Evolutionary conservation across 2,329 filamentous ascomycete species (phyloP).

Genomic region (Fusarium begoniae): DNA sequence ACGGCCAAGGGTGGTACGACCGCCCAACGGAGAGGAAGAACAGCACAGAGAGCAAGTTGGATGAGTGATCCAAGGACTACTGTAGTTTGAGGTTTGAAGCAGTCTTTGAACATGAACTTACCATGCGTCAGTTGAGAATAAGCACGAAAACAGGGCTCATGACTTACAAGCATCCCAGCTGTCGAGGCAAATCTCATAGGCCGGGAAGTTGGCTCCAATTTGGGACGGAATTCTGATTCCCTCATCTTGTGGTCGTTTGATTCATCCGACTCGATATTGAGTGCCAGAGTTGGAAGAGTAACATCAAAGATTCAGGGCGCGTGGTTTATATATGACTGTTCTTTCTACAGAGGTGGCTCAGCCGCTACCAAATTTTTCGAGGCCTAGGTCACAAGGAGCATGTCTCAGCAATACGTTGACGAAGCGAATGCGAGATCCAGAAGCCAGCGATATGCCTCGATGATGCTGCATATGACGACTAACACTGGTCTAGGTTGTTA

Average conservation of each 20-base stretch:
- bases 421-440: constrained; percentile 22
- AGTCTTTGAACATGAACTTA: constrained; percentile 45
- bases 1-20: constrained; percentile 46
- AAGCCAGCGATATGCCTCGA: neutral
- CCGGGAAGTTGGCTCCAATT: constrained; percentile 33
- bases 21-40: constrained; percentile 49
- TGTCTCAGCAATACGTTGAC: neutral
- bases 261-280: neutral
- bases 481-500: neutral
- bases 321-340: neutral
- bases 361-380: neutral
- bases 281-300: neutral
- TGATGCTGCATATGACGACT: neutral
- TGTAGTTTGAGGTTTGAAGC: constrained; percentile 47
- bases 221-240: constrained; percentile 37
- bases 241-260: constrained; percentile 6
- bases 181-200: constrained; percentile 29
- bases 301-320: neutral
- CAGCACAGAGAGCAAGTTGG: constrained; percentile 47
- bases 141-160: neutral
- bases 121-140: neutral
- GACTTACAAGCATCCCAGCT: constrained; percentile 33
- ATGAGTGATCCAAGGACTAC: constrained; percentile 47
- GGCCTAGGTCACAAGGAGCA: neutral
- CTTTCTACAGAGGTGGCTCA: neutral